Base-by-base conservation (phyloP, 805 yeast species). In the Wickerhamiella lipophila region DNA sequence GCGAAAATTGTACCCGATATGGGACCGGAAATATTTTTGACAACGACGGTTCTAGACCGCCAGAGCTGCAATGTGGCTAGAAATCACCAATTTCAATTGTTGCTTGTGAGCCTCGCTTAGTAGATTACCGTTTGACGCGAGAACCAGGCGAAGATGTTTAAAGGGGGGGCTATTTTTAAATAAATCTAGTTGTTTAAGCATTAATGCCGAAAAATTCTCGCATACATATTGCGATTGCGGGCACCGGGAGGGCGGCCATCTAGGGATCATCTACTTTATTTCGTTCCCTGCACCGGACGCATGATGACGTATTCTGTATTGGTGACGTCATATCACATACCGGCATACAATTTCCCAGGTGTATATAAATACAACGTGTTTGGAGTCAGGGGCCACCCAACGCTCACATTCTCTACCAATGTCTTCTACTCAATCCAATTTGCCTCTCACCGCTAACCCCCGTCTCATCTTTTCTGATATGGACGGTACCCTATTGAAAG, bases 401-500 rank as follows among this genome's bases (percentile, higher is more conserved):
- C n/a, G n/a, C n/a, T n/a, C 19, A 32, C 27, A n/a, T 2, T 23
- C 30, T 3, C n/a, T 15, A 16, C 32, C 29, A 18, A 44, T 44
- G 47, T n/a, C 47, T 34, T 11, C 47, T 21, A n/a, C 25, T 25
- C 30, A 40, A 13, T 8, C 43, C 15, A 6, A n/a, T 6, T 25
- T 34, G 23, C 47, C 47, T 25, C 7, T 8, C 25, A 44, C 32
- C 41, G 40, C 41, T 34, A 27, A 44, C 22, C 41, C 29, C 40
- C 38, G 39, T 5, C 47, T 44, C 25, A 35, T 44, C 47, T 44
- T 34, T 16, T 44, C 47, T 25, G 47, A 44, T 34, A 44, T 44
- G 47, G 47, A 44, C 34, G 47, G 47, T 34, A 44, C 47, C 34
- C 47, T 44, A 9, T 36, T 44, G 12, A 29, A 22, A 16, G 47